phyloP scores from a whole-genome alignment of 345 rosid genomes.

The Balakata baccata region DNA sequence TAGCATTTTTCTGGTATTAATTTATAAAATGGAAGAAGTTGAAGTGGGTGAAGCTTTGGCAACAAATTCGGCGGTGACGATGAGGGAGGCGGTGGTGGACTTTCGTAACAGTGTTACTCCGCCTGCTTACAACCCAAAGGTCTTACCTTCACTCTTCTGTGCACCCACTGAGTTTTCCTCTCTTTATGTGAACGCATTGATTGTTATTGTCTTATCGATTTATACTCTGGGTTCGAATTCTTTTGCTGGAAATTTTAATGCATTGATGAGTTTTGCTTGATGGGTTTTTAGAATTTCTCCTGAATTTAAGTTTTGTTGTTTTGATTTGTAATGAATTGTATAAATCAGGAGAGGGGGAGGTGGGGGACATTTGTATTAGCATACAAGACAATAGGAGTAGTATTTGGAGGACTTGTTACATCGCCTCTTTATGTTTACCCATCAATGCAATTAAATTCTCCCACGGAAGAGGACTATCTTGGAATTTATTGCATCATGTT shows the following conservation, averaged over 20 bases:
- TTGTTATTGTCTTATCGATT: not conserved
- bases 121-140: not conserved
- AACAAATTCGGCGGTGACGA: not conserved
- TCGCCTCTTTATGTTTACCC: slow-evolving; percentile 66
- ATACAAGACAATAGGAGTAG: slow-evolving; percentile 63
- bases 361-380: slow-evolving; percentile 41
- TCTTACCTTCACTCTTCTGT: not conserved
- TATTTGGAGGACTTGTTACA: slow-evolving; percentile 72
- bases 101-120: too few species aligned
- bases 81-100: slow-evolving; percentile 6
- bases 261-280: not conserved
- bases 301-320: not conserved
- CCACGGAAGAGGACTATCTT: slow-evolving; percentile 56
- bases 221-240: not conserved
- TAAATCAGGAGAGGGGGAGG: slow-evolving; percentile 30
- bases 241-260: not conserved
- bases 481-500: slow-evolving; percentile 67
- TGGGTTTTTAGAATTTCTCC: not conserved
- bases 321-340: not conserved
- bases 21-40: not conserved
- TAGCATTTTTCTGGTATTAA: too few species aligned
- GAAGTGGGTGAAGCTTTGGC: not conserved
- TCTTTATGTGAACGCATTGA: too few species aligned
- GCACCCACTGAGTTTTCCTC: too few species aligned
- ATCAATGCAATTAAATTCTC: slow-evolving; percentile 55